Evolutionary conservation across 2,329 filamentous ascomycete species (phyloP), one percentile per base, ranked within the genome.

Genomic region (Capronia americana): DNA sequence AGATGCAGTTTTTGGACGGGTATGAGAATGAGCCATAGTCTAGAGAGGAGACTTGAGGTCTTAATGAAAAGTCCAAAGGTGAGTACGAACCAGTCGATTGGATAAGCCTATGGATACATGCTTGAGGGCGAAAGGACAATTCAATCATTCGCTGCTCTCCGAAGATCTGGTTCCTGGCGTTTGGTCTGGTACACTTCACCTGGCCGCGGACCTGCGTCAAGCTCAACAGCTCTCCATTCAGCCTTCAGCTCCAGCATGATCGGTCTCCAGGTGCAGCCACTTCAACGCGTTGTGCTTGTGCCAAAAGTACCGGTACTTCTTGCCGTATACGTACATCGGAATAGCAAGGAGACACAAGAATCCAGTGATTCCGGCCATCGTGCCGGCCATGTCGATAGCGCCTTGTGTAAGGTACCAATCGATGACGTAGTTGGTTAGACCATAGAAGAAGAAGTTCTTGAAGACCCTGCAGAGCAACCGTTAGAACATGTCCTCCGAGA

Each of bases 351-450:
- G 64, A 66, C 75, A 77, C 30, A 76, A 73, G 61, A 76, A 75
- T 12, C 75, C 74, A 32, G 76, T 75, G 7, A 77, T 58, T 4
- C 75, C 75, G 12, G 75, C 75, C 61, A 77, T 74, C 24, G 75
- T 75, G 20, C 67, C 70, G 44, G 75, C 76, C 55, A 77, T 75
- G 28, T 75, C 70, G 55, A 74, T 73, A 1, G 75, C 72, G 2
- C 75, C 75, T 57, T 78, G 74, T 28, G 38, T 69, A 10, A 65
- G 66, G 38, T 76, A 76, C 76, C 76, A 77, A 30, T 74, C 69
- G 6, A 77, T 76, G 59, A 77, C 75, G 60, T 76, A 76, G 63
- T 76, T 77, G 71, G 77, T 77, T 1, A 77, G 76, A 1, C 69
- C 69, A 28, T 70, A 71, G 54, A 66, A 71, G 48, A 68, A 71